Conservation (phyloP, 2,329 filamentous ascomycete genomes). For the Corynespora cassiicola region DNA sequence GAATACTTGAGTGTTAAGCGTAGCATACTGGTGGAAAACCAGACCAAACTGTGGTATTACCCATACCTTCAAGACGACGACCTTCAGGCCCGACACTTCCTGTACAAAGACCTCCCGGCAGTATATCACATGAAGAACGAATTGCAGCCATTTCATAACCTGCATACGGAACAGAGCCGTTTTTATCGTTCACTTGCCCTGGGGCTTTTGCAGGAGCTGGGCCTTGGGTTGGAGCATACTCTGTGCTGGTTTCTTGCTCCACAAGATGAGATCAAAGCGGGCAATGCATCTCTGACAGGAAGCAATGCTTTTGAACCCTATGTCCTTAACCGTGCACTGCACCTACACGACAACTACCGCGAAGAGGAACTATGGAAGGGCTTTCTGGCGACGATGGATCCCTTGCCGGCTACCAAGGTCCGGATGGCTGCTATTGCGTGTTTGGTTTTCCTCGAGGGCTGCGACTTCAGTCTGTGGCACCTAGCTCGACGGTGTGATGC, state of each 20-base stretch:
- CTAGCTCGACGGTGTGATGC: constrained; percentile 38
- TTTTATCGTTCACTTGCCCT: constrained; percentile 42
- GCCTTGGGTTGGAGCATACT: constrained; percentile 44
- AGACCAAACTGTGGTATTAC: constrained; percentile 48
- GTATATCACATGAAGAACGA: constrained; percentile 34
- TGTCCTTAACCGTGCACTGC: constrained; percentile 26
- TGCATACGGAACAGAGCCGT: constrained; percentile 43
- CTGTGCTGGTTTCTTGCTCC: constrained; percentile 49
- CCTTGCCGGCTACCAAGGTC: constrained; percentile 27
- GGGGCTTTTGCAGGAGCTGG: constrained; percentile 43
- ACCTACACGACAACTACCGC: constrained; percentile 40
- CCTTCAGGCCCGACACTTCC: constrained; percentile 14
- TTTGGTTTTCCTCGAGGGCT: constrained; percentile 41
- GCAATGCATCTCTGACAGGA: too few relatives aligned
- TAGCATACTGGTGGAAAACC: constrained; percentile 51
- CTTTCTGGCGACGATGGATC: constrained; percentile 37
- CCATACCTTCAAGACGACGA: constrained; percentile 39
- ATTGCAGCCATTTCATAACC: constrained; percentile 35
- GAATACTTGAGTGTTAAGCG: constrained; percentile 50
- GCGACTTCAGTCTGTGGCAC: constrained; percentile 50
- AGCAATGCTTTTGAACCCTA: constrained; percentile 13
- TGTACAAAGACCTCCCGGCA: constrained; percentile 33
- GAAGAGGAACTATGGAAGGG: constrained; percentile 34
- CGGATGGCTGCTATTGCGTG: constrained; percentile 44
- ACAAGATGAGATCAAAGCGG: constrained; percentile 13